Conservation (phyloP, 352 stramenopile genomes). For the Globisporangium solare region DNA sequence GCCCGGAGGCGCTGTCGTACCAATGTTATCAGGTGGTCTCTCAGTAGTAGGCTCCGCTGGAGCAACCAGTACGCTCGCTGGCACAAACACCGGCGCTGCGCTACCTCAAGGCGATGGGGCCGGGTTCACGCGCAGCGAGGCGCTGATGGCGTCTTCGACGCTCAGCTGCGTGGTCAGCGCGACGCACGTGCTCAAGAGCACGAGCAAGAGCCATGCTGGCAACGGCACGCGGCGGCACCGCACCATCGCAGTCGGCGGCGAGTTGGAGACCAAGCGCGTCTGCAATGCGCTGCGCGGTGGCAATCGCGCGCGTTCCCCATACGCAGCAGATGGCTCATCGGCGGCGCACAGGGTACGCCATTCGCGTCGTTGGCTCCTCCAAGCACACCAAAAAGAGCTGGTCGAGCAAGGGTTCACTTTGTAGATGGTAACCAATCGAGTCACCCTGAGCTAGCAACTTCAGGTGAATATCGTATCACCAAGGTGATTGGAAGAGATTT, state of each 20-base stretch:
- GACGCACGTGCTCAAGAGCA: slow-evolving; percentile 10
- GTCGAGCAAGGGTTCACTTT: too few relatives aligned
- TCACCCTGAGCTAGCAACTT: too few relatives aligned
- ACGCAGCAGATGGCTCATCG: too few relatives aligned
- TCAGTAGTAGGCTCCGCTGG: neutral
- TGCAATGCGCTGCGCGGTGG: too few relatives aligned
- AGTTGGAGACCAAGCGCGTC: neutral
- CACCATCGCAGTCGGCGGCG: slow-evolving; percentile 1
- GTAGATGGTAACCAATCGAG: too few relatives aligned
- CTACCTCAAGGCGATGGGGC: neutral
- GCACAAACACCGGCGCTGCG: neutral
- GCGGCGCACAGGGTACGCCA: too few relatives aligned
- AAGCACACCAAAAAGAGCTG: too few relatives aligned
- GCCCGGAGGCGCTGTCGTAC: neutral
- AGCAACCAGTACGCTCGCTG: neutral
- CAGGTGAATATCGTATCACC: too few relatives aligned
- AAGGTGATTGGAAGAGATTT: too few relatives aligned
- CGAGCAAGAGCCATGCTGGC: neutral
- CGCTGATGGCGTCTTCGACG: slow-evolving; percentile 6
- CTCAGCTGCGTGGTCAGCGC: slow-evolving; percentile 4
- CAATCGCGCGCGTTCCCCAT: too few relatives aligned
- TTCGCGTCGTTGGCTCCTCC: too few relatives aligned
- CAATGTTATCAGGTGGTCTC: neutral
- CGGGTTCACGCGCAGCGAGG: slow-evolving; percentile 7
- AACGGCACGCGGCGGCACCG: neutral